Evolutionary conservation across 305 asterid species (phyloP).

Genomic region (Ilex paraguariensis): DNA sequence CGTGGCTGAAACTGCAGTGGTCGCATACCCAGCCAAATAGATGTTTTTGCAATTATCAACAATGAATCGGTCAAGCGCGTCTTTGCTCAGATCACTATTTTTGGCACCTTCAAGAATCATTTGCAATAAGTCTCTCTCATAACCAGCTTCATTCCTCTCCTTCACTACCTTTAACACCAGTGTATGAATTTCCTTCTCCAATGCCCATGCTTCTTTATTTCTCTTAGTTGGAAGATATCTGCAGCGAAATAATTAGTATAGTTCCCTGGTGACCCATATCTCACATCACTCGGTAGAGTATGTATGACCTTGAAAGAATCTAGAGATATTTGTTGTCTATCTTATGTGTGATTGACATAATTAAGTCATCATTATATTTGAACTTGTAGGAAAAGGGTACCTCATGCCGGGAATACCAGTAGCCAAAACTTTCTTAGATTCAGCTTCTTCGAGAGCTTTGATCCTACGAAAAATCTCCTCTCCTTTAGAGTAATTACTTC

Average conservation of each 20-base stretch:
- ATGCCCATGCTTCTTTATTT: slow-evolving; percentile 8
- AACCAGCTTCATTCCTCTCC: slow-evolving; percentile 34
- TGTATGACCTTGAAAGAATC: too few species aligned
- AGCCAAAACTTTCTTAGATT: slow-evolving; percentile 30
- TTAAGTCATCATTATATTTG: too few species aligned
- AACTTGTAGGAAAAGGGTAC: slow-evolving; percentile 18
- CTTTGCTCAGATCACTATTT: slow-evolving; percentile 24
- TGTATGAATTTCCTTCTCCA: slow-evolving; percentile 9
- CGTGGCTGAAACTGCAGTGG: slow-evolving; percentile 25
- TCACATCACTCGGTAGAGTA: too few species aligned
- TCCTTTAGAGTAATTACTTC: slow-evolving; percentile 53
- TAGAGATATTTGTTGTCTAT: too few species aligned
- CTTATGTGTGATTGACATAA: too few species aligned
- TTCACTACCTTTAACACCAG: slow-evolving; percentile 39
- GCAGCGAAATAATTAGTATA: slow-evolving; percentile 10
- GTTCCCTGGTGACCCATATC: slow-evolving; percentile 9
- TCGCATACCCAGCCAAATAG: slow-evolving; percentile 24
- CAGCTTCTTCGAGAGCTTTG: slow-evolving; percentile 42
- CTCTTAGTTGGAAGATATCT: slow-evolving; percentile 11
- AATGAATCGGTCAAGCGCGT: slow-evolving; percentile 39
- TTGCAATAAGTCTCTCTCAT: slow-evolving; percentile 51
- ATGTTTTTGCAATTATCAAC: slow-evolving; percentile 25
- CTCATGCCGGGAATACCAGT: slow-evolving; percentile 51
- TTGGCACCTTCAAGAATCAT: slow-evolving; percentile 55
- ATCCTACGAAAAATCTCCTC: slow-evolving; percentile 51